A percentile compares a stretch with the other conserved stretches of the same genome.
Evolutionary conservation across 768 basidiomycete genomes (phyloP).

Genomic region (Agaricus sinodeliciosus): DNA sequence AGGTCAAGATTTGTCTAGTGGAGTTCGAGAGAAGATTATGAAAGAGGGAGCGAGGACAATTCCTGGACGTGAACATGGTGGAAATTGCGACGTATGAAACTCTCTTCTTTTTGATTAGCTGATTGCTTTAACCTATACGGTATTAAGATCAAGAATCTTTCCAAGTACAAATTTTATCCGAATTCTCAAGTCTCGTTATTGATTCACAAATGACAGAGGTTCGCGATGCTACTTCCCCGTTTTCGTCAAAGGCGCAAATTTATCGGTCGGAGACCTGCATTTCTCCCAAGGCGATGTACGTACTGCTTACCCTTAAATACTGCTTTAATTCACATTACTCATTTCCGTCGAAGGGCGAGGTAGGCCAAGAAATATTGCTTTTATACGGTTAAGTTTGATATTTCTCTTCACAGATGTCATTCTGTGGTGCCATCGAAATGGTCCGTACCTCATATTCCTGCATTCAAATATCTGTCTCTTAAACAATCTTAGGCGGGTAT

Average conservation of each 20-base stretch:
- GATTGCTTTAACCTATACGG: neutral
- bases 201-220: constrained; percentile 31
- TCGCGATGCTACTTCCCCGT: constrained; percentile 76
- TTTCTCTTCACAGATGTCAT: constrained; percentile 41
- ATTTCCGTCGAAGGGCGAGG: constrained; percentile 44
- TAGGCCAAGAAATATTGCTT: constrained; percentile 16
- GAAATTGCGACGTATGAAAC: constrained; percentile 58
- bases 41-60: constrained; percentile 68
- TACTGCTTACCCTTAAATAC: neutral
- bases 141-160: constrained; percentile 66
- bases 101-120: neutral
- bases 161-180: constrained; percentile 30
- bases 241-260: constrained; percentile 67
- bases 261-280: constrained; percentile 75
- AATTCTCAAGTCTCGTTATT: neutral
- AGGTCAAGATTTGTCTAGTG: constrained; percentile 51
- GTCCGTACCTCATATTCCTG: constrained; percentile 19
- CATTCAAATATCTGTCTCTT: neutral
- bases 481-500: constrained; percentile 46
- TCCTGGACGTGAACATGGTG: constrained; percentile 76
- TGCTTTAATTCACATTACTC: neutral
- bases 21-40: constrained; percentile 46
- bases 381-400: neutral
- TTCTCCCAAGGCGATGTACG: constrained; percentile 72
- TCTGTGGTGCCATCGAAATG: constrained; percentile 80